Evolutionary conservation across 1,139 yeast species (phyloP), one percentile per base, ranked within the genome.

Genomic region (Taphrina deformans): DNA sequence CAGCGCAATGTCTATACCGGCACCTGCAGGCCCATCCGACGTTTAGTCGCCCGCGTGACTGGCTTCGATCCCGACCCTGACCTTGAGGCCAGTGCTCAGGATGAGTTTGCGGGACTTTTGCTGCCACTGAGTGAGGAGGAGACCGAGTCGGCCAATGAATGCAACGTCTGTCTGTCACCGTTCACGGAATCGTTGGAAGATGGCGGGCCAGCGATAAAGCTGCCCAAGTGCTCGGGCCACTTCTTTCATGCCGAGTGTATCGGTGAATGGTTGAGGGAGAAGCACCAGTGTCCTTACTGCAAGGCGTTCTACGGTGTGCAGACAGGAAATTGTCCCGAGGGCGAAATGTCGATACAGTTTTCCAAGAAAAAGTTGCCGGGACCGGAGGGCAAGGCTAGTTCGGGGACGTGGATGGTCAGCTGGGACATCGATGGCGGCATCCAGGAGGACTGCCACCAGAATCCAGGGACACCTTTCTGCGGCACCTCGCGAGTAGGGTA

Each of bases 271-370:
- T 35, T 56, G n/a, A 33, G 27, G n/a, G 62, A 56, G 33, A 56
- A 56, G 45, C 55, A 33, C 9, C 53, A 56, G 45, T 56, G 62
- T 45, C 62, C 62, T 9, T 56, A 45, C 24, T 56, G 62, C 29
- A 56, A 56, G 38, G 24, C 40, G 21, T 23, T 46, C 10, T 56
- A 56, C 24, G 62, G 62, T 18, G 29, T 46, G 18, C 33, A 14
- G 26, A 21, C 45, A 5, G 62, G 62, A 2, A 46, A 33, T 24
- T 56, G 62, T 40, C 62, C 62, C 5, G 46, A 40, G 6, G 62
- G 62, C 9, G 45, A 33, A 23, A 31, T 56, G 27, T 21, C 33
- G 21, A 23, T 56, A 24, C 62, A 51, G 12, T 50, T 44, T 23
- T 16, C 31, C 9, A 10, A 18, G 23, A 31, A 35, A 35, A 56